These are phyloP conservation scores for Pyrus communis DNA, from an alignment of 306 rosid genomes.

Conservation along the genomic window DNA sequence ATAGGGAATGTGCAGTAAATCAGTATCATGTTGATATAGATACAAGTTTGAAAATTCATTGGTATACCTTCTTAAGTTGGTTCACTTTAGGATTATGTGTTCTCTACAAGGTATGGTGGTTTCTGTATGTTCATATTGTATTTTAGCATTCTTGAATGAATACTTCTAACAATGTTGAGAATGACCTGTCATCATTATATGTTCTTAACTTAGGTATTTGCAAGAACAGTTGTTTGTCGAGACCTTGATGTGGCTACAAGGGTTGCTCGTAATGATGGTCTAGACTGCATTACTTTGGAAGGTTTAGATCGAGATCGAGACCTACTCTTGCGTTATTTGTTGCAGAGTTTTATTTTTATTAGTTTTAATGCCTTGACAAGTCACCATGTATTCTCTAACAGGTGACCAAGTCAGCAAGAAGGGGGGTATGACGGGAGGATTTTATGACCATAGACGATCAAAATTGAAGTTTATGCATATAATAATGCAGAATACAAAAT, in stretches of 20 bases:
- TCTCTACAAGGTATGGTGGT: not conserved
- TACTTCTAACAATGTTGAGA: not conserved
- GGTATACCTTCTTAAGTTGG: not conserved
- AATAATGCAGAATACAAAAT: conserved; percentile 45
- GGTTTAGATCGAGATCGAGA: conserved; percentile 35
- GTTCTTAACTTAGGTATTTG: conserved; percentile 56
- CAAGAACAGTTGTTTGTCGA: conserved; percentile 89
- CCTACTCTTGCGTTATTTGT: conserved; percentile 9
- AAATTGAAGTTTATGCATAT: conserved; percentile 79
- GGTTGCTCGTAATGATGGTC: conserved; percentile 79
- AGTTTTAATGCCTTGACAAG: conserved; percentile 24
- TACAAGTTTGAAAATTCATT: not conserved
- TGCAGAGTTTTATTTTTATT: not conserved
- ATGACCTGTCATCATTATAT: conserved; percentile 11
- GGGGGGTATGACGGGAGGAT: conserved; percentile 99
- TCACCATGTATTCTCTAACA: conserved; percentile 21
- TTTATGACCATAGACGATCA: conserved; percentile 90
- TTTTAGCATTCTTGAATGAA: not conserved
- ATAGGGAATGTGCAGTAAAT: not conserved
- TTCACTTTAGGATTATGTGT: not conserved
- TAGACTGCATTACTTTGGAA: conserved; percentile 96
- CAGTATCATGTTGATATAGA: not conserved
- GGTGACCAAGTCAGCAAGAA: conserved; percentile 99
- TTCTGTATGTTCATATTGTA: not conserved
- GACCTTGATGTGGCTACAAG: conserved; percentile 89